phyloP scores from a whole-genome alignment of 768 basidiomycete species.

The Podaxis sp. region DNA sequence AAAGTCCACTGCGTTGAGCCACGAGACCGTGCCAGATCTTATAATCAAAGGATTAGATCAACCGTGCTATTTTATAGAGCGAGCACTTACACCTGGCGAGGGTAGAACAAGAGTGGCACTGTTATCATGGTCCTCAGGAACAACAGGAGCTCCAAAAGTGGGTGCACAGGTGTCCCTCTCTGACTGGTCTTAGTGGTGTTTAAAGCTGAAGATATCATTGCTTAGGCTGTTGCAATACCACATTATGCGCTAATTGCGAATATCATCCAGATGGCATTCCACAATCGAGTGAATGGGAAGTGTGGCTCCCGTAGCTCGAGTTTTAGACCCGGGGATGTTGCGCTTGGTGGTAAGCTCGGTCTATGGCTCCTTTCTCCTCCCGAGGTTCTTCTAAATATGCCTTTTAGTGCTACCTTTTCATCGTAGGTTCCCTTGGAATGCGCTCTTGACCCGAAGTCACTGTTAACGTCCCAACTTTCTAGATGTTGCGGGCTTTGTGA shows the following conservation, averaged over 20 bases:
- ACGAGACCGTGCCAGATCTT: conserved; percentile 24
- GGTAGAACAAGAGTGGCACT: conserved; percentile 60
- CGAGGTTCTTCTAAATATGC: background rate
- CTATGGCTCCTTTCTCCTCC: conserved; percentile 10
- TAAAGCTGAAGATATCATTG: background rate
- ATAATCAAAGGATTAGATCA: conserved; percentile 24
- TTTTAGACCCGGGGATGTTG: conserved; percentile 50
- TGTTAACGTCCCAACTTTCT: background rate
- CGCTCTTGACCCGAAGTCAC: background rate
- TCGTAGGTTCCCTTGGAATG: conserved; percentile 37
- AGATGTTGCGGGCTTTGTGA: conserved; percentile 47
- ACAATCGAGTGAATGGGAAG: conserved; percentile 29
- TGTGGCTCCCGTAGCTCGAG: conserved; percentile 27
- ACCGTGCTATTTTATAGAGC: conserved; percentile 36
- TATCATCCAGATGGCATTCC: conserved; percentile 46
- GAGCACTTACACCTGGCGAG: conserved; percentile 45
- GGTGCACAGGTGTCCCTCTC: conserved; percentile 4
- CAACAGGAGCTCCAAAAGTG: conserved; percentile 67
- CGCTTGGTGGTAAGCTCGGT: conserved; percentile 30
- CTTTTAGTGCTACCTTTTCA: conserved; percentile 31
- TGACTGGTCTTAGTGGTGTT: background rate
- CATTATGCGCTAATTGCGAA: conserved; percentile 58
- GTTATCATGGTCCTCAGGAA: conserved; percentile 66
- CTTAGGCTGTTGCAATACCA: conserved; percentile 49
- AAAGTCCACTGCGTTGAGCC: conserved; percentile 5